Base-by-base conservation (phyloP, 1,139 yeast species). In the Chernovozyma sophiae-reginae region DNA sequence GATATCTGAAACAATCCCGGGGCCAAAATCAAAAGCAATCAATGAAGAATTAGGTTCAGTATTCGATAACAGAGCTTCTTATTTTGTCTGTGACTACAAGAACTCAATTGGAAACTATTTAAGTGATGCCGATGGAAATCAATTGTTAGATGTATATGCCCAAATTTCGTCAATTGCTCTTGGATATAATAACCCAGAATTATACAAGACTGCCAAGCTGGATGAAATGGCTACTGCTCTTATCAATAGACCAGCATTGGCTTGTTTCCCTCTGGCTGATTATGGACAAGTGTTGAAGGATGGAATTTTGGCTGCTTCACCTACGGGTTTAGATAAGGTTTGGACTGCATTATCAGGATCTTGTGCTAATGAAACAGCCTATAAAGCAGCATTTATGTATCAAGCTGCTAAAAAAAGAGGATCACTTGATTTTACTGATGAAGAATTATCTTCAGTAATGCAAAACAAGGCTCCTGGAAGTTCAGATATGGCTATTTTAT, bases 291-390 rank as follows among this genome's bases (percentile, higher is more conserved):
- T 79, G 33, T 60, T 81, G 50, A 60, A 66, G 41, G 72, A 77
- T 22, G 75, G 86, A 24, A 65, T 82, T 36, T 66, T 77, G 47
- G 73, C 76, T 3, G 84, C 80, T 40, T 87, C 89, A 27, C 90
- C 89, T 44, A 73, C 77, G 42, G 87, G 87, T 12, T 73, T 78
- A 61, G 58, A 61, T 40, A 70, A 72, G 47, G 79, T 82, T 28
- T 81, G 87, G 84, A 77, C 83, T 20, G 83, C 85, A 12, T 68
- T 80, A 35, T 73, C 83, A 31, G 89, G 90, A 36, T 80, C 87
- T 2, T 84, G 79, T 58, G 89, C 90, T 39, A 82, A 81, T 52
- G 90, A 82, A 60, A 72, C 82, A 44, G 89, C 90, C 3, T 81
- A 71, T 62, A 81, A 82, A 56, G 89, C 89, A 16, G 89, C 89